Percentiles rank a stretch among this genome's conserved stretches.
Conservation (phyloP, 1,139 yeast genomes). For the Yamadazyma atlantica region DNA sequence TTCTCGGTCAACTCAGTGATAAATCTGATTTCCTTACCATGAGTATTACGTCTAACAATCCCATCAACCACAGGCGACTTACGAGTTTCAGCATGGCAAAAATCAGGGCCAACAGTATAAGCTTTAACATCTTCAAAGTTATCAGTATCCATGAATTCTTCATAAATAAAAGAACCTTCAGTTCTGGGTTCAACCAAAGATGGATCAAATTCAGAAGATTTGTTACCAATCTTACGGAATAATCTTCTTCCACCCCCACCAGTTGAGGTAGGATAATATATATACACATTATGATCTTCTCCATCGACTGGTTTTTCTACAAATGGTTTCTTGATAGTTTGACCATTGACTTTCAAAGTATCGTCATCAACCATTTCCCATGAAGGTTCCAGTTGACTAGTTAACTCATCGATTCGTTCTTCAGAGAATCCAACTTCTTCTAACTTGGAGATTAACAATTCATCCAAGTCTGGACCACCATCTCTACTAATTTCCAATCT, state of each 20-base stretch:
- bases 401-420: conserved; percentile 55
- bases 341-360: conserved; percentile 76
- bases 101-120: conserved; percentile 87
- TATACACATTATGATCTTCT: conserved; percentile 95
- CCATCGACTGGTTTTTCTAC: conserved; percentile 99
- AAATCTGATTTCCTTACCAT: conserved; percentile 94
- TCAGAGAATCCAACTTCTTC: conserved; percentile 36
- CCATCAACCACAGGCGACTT: conserved; percentile 99
- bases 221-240: conserved; percentile 95
- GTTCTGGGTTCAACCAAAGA: conserved; percentile 71
- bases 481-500: conserved; percentile 90
- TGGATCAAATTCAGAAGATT: conserved; percentile 95
- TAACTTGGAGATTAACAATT: conserved; percentile 50
- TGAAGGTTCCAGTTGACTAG: conserved; percentile 67
- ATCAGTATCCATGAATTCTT: conserved; percentile 95
- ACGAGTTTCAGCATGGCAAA: conserved; percentile 97
- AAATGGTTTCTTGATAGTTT: conserved; percentile 77
- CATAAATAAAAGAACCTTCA: conserved; percentile 90
- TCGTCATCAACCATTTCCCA: conserved; percentile 93
- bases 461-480: conserved; percentile 89
- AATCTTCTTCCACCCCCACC: conserved; percentile 98
- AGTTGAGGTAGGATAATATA: conserved; percentile 80
- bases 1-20: conserved; percentile 74
- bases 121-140: conserved; percentile 99
- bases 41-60: conserved; percentile 93